Evolutionary conservation across 192 early-diverging fungal genomes (phyloP).

Genomic region (Coemansia guatemalensis): DNA sequence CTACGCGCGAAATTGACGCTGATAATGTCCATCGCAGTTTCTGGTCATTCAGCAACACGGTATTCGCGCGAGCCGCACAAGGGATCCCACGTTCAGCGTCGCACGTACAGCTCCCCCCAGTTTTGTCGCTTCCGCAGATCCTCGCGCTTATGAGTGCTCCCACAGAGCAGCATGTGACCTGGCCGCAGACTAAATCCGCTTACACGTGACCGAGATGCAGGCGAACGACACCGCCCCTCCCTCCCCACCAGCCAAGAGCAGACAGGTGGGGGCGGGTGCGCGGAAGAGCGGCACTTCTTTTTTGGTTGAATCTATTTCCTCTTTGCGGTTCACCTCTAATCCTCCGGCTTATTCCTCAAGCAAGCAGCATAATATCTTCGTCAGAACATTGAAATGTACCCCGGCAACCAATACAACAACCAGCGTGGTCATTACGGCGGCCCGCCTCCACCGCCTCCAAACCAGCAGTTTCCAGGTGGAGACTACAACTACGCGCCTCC

Average conservation of each 20-base stretch:
- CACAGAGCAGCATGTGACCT: neutral
- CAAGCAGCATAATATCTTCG: neutral
- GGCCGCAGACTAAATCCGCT: neutral
- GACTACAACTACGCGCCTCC: constrained; percentile 25
- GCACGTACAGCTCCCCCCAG: neutral
- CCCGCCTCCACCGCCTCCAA: neutral
- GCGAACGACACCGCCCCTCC: no score
- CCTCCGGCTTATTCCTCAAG: neutral
- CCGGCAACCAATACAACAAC: constrained; percentile 34
- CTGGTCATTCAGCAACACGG: constrained; percentile 46
- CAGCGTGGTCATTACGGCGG: constrained; percentile 18
- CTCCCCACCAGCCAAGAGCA: neutral
- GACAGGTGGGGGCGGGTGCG: neutral
- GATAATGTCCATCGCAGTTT: constrained; percentile 18
- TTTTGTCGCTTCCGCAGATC: neutral
- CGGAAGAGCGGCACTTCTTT: neutral
- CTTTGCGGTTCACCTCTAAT: constrained; percentile 1
- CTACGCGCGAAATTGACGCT: constrained; percentile 48
- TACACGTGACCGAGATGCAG: neutral
- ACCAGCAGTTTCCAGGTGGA: constrained; percentile 9
- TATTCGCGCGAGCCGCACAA: constrained; percentile 49
- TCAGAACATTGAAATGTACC: constrained; percentile 25
- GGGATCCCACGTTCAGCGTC: neutral
- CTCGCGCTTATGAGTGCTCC: neutral
- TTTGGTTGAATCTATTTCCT: neutral